Conservation (phyloP, 805 yeast genomes). For the Candida boidinii region DNA sequence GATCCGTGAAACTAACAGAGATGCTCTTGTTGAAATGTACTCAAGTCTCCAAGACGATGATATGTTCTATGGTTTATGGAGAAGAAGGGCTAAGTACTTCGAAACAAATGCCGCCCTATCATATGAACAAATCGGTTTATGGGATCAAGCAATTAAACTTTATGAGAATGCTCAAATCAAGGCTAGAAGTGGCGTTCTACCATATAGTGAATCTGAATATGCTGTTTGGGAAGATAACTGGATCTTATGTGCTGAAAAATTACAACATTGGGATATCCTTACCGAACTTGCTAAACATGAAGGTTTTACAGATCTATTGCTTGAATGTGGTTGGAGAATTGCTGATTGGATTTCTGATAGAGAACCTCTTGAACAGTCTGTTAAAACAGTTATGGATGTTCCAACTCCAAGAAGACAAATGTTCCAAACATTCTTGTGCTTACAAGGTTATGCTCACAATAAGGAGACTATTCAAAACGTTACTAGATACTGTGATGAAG, state of each 20-base stretch:
- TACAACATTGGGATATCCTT: constrained; percentile 96
- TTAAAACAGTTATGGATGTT: constrained; percentile 94
- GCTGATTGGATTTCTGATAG: constrained; percentile 97
- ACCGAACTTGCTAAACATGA: constrained; percentile 97
- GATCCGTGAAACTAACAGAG: constrained; percentile 78
- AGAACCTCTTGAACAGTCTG: constrained; percentile 90
- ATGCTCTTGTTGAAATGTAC: constrained; percentile 85
- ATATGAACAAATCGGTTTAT: constrained; percentile 88
- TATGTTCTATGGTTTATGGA: constrained; percentile 96
- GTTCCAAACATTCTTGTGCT: constrained; percentile 85
- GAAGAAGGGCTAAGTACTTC: constrained; percentile 88
- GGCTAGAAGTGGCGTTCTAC: constrained; percentile 90
- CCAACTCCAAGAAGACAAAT: constrained; percentile 97
- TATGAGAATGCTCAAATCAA: constrained; percentile 96
- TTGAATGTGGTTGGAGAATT: constrained; percentile 99
- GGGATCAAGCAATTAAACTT: constrained; percentile 89
- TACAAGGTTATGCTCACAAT: constrained; percentile 91
- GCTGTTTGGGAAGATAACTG: constrained; percentile 98
- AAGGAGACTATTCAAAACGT: constrained; percentile 80
- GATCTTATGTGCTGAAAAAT: constrained; percentile 93
- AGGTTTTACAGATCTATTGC: constrained; percentile 86
- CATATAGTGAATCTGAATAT: constrained; percentile 92
- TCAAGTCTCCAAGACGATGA: constrained; percentile 88
- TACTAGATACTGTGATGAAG: constrained; percentile 86
- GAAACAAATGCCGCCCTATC: constrained; percentile 92